Conservation (phyloP, 306 rosid genomes). For the Malus sieversii region DNA sequence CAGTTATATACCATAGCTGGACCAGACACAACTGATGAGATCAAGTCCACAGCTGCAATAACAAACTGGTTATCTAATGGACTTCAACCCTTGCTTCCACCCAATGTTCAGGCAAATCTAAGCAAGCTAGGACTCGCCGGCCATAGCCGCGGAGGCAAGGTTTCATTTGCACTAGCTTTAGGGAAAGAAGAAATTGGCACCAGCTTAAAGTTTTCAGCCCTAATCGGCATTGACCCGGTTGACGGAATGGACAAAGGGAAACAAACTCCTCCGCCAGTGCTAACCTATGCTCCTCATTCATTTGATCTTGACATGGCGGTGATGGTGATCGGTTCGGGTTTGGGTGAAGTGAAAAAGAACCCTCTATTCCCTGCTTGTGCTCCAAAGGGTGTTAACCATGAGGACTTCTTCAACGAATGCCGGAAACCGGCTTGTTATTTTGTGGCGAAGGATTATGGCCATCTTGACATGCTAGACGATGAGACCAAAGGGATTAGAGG, state of each 20-base stretch:
- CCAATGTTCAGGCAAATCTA: conserved; percentile 39
- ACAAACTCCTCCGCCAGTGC: conserved; percentile 83
- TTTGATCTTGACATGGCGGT: conserved; percentile 51
- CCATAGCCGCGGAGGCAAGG: conserved; percentile 86
- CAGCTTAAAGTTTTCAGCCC: conserved; percentile 49
- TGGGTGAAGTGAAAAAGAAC: conserved; percentile 53
- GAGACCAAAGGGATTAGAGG: conserved; percentile 67
- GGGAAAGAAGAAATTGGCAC: conserved; percentile 26
- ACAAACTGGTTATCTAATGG: conserved; percentile 63
- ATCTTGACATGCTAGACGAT: conserved; percentile 74
- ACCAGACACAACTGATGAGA: conserved; percentile 56
- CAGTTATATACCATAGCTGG: conserved; percentile 63
- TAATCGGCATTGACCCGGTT: conserved; percentile 83
- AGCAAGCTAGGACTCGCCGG: conserved; percentile 57
- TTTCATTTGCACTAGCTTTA: conserved; percentile 68
- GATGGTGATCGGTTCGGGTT: conserved; percentile 62
- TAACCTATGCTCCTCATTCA: conserved; percentile 57
- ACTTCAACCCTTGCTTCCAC: conserved; percentile 44
- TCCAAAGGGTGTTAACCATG: conserved; percentile 73
- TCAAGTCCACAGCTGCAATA: conserved; percentile 47
- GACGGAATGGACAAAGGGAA: conserved; percentile 70
- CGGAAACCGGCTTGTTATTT: conserved; percentile 51
- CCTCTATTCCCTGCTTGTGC: conserved; percentile 74
- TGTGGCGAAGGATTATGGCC: conserved; percentile 69
- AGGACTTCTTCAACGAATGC: conserved; percentile 60